Conservation (phyloP, 2,329 filamentous ascomycete species). For the Aureobasidium musti region DNA sequence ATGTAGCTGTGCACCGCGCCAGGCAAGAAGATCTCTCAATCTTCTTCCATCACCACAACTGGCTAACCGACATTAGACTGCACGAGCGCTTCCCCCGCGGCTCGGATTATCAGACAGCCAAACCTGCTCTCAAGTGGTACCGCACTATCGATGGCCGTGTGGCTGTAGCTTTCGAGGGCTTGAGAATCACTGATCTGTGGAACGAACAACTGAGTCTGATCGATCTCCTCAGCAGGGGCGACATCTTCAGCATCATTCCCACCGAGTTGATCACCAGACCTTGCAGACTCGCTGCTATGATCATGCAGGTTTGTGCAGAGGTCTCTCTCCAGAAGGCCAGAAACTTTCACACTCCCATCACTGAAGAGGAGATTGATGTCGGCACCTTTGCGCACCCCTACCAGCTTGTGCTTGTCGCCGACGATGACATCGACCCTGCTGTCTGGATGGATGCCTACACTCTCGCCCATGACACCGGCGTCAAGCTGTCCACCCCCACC, state of each 20-base stretch:
- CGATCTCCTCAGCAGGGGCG: not conserved
- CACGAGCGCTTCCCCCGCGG: not conserved
- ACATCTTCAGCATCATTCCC: not conserved
- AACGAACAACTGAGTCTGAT: not conserved
- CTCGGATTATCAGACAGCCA: not conserved
- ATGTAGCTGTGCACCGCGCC: not conserved
- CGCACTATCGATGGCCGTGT: not conserved
- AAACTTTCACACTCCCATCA: not conserved
- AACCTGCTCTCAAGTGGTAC: not conserved
- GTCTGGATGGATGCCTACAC: not conserved
- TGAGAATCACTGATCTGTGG: not conserved
- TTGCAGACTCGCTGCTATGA: not conserved
- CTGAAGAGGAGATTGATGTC: not conserved
- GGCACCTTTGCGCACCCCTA: not conserved
- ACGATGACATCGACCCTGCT: not conserved
- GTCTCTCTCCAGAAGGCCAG: not conserved
- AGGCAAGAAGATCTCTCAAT: conserved; percentile 1
- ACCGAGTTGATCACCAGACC: not conserved
- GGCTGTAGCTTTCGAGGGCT: not conserved
- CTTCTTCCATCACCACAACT: not conserved
- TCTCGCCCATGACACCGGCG: not conserved
- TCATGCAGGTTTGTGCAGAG: not conserved
- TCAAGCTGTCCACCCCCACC: not conserved
- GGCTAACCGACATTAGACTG: not conserved
- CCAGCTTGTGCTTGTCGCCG: not conserved